Evolutionary conservation across 2,329 filamentous ascomycete genomes (phyloP).

Genomic region (Penicillium glabrum): DNA sequence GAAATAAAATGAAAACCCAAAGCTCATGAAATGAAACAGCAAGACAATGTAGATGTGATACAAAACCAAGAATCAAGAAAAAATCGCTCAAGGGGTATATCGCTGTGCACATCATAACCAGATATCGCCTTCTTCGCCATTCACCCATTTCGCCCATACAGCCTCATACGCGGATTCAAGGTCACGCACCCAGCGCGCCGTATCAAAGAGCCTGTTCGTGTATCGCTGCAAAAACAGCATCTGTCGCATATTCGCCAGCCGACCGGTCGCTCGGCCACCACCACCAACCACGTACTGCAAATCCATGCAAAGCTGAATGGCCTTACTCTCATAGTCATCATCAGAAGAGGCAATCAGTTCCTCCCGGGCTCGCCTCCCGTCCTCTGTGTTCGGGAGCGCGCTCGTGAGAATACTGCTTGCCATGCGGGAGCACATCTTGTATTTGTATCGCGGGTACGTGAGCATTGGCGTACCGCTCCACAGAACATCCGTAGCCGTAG

Average conservation of each 20-base stretch:
- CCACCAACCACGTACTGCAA: slow-evolving; percentile 57
- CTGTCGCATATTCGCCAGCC: slow-evolving; percentile 75
- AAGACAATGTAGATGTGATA: slow-evolving; percentile 2
- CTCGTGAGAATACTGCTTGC: slow-evolving; percentile 91
- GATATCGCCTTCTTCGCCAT: slow-evolving; percentile 86
- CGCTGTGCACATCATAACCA: slow-evolving; percentile 60
- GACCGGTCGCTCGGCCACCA: slow-evolving; percentile 52
- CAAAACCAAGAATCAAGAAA: slow-evolving; percentile 7
- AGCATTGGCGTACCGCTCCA: slow-evolving; percentile 95
- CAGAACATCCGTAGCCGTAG: slow-evolving; percentile 90
- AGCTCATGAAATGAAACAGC: not conserved
- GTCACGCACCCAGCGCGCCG: slow-evolving; percentile 84
- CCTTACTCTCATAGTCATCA: slow-evolving; percentile 78
- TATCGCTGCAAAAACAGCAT: slow-evolving; percentile 82
- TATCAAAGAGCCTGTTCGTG: slow-evolving; percentile 87
- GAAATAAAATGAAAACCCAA: not conserved
- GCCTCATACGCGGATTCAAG: slow-evolving; percentile 84
- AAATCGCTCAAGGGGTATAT: slow-evolving; percentile 38
- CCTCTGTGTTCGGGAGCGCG: slow-evolving; percentile 70
- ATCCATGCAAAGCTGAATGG: slow-evolving; percentile 64
- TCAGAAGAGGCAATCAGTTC: slow-evolving; percentile 80
- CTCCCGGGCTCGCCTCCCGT: slow-evolving; percentile 65
- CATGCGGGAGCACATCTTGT: slow-evolving; percentile 99
- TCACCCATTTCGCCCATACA: slow-evolving; percentile 86
- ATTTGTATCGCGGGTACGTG: slow-evolving; percentile 85